A percentile compares a stretch with the other conserved stretches of the same genome.
These are phyloP conservation scores for Globisporangium spinosum DNA, from an alignment of 352 stramenopile species.

Conservation along the genomic window DNA sequence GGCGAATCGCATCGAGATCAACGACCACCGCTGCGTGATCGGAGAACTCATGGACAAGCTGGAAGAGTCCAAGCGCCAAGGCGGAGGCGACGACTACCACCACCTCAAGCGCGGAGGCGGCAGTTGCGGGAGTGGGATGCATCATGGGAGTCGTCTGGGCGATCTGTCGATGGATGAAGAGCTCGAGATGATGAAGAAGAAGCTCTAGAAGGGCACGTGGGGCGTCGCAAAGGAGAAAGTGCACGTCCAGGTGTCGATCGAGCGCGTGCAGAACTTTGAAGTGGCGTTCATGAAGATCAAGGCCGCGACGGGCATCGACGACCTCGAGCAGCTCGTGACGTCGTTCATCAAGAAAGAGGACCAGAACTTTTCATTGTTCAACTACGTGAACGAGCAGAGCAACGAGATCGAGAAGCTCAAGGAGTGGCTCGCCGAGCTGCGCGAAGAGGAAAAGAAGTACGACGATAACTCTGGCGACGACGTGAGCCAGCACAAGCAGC, in stretches of 20 bases:
- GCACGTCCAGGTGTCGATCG: constrained; percentile 84
- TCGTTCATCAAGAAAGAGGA: constrained; percentile 96
- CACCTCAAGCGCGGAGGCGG: constrained; percentile 16
- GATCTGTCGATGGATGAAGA: constrained; percentile 62
- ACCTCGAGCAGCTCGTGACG: constrained; percentile 90
- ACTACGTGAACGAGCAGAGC: constrained; percentile 93
- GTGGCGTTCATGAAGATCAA: constrained; percentile 95
- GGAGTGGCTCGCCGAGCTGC: constrained; percentile 66
- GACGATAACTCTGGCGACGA: constrained; percentile 81
- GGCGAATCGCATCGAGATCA: constrained; percentile 83
- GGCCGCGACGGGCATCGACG: constrained; percentile 87
- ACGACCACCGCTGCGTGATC: constrained; percentile 56
- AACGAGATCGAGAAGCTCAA: constrained; percentile 93
- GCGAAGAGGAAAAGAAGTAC: constrained; percentile 85
- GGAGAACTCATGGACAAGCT: constrained; percentile 56
- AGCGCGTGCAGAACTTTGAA: constrained; percentile 93
- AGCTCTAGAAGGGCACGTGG: constrained; percentile 75
- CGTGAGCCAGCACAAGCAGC: constrained; percentile 87
- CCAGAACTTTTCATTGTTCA: constrained; percentile 96
- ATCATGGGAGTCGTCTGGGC: constrained; percentile 23
- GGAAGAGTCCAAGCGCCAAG: constrained; percentile 48
- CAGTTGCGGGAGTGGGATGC: background rate
- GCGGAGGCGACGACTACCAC: constrained; percentile 29
- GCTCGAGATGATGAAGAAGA: constrained; percentile 66
- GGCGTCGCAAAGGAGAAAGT: constrained; percentile 85